Evolutionary conservation across 148 eudicot genomes (phyloP).

Genomic region (Amaranthus cruentus): DNA sequence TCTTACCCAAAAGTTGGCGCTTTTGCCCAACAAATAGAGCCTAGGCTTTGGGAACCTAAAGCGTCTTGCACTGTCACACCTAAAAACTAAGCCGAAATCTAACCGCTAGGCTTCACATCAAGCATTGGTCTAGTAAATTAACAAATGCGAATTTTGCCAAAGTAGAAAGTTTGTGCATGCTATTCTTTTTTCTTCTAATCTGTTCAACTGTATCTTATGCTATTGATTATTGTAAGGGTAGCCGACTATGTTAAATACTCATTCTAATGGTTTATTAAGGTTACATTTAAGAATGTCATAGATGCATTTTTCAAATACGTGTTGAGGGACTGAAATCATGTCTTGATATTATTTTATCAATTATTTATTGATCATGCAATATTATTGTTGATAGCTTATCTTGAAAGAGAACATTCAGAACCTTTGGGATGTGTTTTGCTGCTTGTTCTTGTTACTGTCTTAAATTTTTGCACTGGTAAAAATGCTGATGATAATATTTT

Average conservation of each 20-base stretch:
- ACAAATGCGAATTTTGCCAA: no score
- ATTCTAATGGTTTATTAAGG: neutral
- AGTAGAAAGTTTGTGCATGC: no score
- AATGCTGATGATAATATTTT: slow-evolving; percentile 17
- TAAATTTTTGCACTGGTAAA: neutral
- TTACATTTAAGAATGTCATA: neutral
- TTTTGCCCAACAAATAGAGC: no score
- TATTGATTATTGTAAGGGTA: neutral
- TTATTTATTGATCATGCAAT: neutral
- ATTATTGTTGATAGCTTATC: neutral
- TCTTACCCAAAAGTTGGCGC: no score
- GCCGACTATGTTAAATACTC: neutral
- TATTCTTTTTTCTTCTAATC: neutral
- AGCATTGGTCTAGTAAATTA: no score
- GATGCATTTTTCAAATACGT: neutral
- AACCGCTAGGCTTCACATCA: no score
- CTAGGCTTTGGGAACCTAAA: no score
- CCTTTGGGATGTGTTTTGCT: slow-evolving; percentile 1
- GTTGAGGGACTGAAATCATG: neutral
- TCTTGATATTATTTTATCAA: neutral
- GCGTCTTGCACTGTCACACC: no score
- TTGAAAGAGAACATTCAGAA: neutral
- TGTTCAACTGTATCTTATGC: neutral
- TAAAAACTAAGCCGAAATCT: no score
- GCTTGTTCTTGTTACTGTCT: neutral